phyloP scores from a whole-genome alignment of 352 stramenopile species.

The Phytophthora cactorum region DNA sequence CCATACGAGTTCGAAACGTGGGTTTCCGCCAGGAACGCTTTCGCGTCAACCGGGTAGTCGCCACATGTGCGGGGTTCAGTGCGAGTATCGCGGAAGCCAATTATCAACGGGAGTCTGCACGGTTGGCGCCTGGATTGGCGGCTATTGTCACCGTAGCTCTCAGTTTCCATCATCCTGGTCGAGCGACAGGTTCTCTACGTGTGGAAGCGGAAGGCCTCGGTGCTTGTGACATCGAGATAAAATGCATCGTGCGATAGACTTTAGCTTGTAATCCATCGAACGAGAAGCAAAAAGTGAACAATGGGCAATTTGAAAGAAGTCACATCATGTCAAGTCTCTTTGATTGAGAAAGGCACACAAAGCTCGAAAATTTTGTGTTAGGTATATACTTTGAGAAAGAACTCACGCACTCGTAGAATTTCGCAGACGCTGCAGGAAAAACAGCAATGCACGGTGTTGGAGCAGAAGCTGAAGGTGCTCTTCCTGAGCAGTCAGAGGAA shows the following conservation, averaged over 20 bases:
- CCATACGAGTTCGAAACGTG: constrained; percentile 71
- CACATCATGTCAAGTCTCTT: background rate
- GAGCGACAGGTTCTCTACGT: constrained; percentile 45
- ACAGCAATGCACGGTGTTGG: constrained; percentile 10
- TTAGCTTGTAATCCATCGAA: background rate
- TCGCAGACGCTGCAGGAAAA: no score
- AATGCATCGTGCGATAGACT: constrained; percentile 53
- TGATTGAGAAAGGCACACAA: background rate
- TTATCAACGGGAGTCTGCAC: constrained; percentile 66
- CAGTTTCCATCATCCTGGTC: constrained; percentile 62
- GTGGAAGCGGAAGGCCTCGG: constrained; percentile 66
- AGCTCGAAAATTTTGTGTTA: background rate
- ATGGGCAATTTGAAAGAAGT: background rate
- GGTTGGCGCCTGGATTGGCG: constrained; percentile 61
- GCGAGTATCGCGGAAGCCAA: constrained; percentile 55
- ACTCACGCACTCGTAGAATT: no score
- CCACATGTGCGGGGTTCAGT: constrained; percentile 43
- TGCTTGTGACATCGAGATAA: constrained; percentile 54
- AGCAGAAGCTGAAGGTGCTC: constrained; percentile 1
- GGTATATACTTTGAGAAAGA: background rate
- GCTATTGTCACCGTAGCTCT: constrained; percentile 67
- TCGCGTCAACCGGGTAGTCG: constrained; percentile 55
- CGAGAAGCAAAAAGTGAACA: background rate
- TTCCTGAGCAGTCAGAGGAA: constrained; percentile 2
- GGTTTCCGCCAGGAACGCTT: constrained; percentile 72